Base-by-base conservation (phyloP, 2,329 filamentous ascomycete species). In the Penicillium sclerotigenum region DNA sequence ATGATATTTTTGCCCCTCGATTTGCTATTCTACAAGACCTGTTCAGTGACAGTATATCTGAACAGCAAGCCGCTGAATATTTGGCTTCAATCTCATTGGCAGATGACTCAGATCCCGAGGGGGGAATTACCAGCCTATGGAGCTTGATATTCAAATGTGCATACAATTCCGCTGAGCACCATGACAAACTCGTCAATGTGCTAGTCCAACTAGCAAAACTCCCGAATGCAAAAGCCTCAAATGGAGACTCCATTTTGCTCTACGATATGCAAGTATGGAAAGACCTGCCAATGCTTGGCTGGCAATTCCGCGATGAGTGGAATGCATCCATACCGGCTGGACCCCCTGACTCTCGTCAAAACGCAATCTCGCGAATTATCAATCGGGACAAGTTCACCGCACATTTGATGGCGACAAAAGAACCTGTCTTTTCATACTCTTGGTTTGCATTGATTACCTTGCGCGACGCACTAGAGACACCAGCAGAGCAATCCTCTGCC, bases 211-310 rank as follows among this genome's bases (percentile, higher is more conserved):
- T 52, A 0, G 47, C 49, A 16, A 52, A 52, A 18, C 31, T 52
- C 13, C 49, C 49, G 3, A 18, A 52, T 9, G 49, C 40, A 6
- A 47, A 47, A 24, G 1, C 11, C 10, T n/a, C 49, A 9, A 37
- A 37, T 0, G 49, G 49, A 22, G 31, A 47, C 1, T 7, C 41
- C n/a, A 47, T 52, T 9, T 18, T n/a, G 13, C 22, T 56, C 1
- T 7, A 60, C 31, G 41, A 49, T 14, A 60, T 48, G 54, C 31
- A 33, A n/a, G 41, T 62, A 2, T 62, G 60, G 60, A 52, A 41
- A 20, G 56, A 59, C 24, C 26, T 62, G 1, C 60, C 56, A 0
- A 48, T 52, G 37, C 49, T 62, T 18, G 56, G 58, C 20, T 60
- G 55, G 58, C 42, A 50, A 11, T 36, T 59, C 48, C 41, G 52